phyloP scores from a whole-genome alignment of 495 filamentous ascomycete species.

The Annulohypoxylon bovei region DNA sequence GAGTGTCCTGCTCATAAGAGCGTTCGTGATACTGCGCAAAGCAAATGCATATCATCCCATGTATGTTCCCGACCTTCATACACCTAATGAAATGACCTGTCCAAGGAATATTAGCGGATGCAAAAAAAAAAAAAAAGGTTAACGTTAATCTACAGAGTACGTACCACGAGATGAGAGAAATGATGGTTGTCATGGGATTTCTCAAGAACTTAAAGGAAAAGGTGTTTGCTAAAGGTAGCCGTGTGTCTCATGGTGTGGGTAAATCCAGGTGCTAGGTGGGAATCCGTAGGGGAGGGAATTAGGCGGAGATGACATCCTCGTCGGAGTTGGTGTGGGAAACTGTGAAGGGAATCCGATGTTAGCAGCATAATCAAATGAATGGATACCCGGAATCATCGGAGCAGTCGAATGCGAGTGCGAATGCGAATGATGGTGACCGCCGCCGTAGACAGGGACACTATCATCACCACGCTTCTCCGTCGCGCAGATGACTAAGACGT shows the following conservation, averaged over 20 bases:
- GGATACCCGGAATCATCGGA: conserved; percentile 41
- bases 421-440: conserved; percentile 34
- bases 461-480: conserved; percentile 39
- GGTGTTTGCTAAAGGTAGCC: conserved; percentile 37
- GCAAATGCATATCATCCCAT: conserved; percentile 1
- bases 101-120: not conserved
- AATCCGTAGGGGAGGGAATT: conserved; percentile 42
- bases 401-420: conserved; percentile 38
- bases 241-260: conserved; percentile 37
- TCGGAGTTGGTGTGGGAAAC: conserved; percentile 11
- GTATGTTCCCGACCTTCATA: not conserved
- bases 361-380: conserved; percentile 45
- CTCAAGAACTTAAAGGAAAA: not conserved
- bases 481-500: conserved; percentile 42
- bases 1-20: not conserved
- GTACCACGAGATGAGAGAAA: conserved; percentile 29
- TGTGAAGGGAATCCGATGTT: conserved; percentile 44
- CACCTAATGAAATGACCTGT: conserved; percentile 3
- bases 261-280: conserved; percentile 35
- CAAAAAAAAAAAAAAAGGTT: not conserved
- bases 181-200: not conserved
- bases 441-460: conserved; percentile 8
- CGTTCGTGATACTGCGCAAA: not conserved
- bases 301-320: conserved; percentile 24
- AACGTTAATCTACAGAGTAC: conserved; percentile 5